Evolutionary conservation across 345 rosid genomes (phyloP), one percentile per base, ranked within the genome.

Genomic region (Populus alba): DNA sequence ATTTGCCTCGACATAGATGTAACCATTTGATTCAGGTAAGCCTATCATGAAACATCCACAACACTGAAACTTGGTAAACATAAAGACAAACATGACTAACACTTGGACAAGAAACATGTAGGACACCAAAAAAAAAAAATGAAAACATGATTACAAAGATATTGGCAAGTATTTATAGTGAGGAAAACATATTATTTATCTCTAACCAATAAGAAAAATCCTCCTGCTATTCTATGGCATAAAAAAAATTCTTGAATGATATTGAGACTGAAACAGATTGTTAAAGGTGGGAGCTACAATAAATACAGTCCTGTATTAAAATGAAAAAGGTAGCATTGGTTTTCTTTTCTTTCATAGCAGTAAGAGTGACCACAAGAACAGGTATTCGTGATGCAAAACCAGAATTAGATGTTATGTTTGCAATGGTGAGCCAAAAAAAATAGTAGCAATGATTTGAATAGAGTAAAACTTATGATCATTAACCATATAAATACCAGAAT

Each of bases 11-110:
- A 97, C 92, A 86, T 89, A 94, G 83, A 97, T 87, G 85, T 86
- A 97, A 86, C 98, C 97, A 81, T 94, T 97, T 35, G 97, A 97
- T 78, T 91, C 98, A n/a, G 96, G 96, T 76, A 97, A 86, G 18
- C 82, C 99, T 94, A 83, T 27, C 89, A 78, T 62, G 31, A 79
- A 13, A 75, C 39, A 69, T 69, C n/a, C 6, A 73, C 25, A 67
- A 35, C 10, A 73, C 27, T 33, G 37, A 53, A 73, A 41, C 37
- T 47, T 15, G 31, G 70, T 31, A 51, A 33, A 65, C 51, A 31
- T 69, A 12, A 81, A 27, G n/a, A 22, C 4, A 53, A 49, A 33
- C 63, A 39, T 13, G 53, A 31, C 73, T 55, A 53, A 10, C 27
- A 71, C 23, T 38, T 47, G 53, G 37, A 67, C 59, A 62, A 25